A percentile compares a stretch with the other conserved stretches of the same genome.
These are phyloP conservation scores for Amaranthus tricolor DNA, from an alignment of 179 eudicot genomes.

Conservation along the genomic window DNA sequence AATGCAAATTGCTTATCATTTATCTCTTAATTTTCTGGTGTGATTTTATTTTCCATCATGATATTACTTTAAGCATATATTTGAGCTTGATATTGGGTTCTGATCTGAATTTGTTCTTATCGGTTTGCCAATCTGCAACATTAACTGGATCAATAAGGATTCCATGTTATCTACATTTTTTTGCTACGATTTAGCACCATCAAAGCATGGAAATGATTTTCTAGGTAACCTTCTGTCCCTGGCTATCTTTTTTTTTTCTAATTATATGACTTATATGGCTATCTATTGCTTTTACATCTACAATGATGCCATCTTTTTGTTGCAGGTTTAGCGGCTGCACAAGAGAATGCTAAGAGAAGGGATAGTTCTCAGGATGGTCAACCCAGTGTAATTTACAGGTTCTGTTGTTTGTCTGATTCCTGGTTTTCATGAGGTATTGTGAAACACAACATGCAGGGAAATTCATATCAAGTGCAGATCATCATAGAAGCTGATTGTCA, in stretches of 20 bases:
- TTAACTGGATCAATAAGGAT: not conserved
- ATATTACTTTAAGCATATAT: not conserved
- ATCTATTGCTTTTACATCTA: not conserved
- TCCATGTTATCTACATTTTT: not conserved
- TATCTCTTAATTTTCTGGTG: constrained; percentile 3
- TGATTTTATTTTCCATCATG: not conserved
- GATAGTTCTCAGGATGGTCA: constrained; percentile 8
- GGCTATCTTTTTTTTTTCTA: not conserved
- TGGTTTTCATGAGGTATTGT: not conserved
- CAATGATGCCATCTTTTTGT: constrained; percentile 2
- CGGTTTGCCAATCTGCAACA: not conserved
- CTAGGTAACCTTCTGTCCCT: not conserved
- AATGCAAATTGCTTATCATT: not conserved
- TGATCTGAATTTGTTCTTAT: not conserved
- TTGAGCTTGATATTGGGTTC: not conserved
- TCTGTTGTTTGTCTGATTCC: not conserved
- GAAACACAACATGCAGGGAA: not conserved
- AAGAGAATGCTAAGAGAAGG: constrained; percentile 12
- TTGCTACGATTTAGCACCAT: not conserved
- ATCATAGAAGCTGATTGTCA: not conserved
- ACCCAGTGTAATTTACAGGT: not conserved
- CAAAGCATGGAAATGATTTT: not conserved
- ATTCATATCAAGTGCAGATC: not conserved
- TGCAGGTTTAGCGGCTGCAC: not conserved
- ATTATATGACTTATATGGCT: not conserved